Evolutionary conservation across 2,329 filamentous ascomycete species (phyloP), one percentile per base, ranked within the genome.

Genomic region (Neospermospora avenae): DNA sequence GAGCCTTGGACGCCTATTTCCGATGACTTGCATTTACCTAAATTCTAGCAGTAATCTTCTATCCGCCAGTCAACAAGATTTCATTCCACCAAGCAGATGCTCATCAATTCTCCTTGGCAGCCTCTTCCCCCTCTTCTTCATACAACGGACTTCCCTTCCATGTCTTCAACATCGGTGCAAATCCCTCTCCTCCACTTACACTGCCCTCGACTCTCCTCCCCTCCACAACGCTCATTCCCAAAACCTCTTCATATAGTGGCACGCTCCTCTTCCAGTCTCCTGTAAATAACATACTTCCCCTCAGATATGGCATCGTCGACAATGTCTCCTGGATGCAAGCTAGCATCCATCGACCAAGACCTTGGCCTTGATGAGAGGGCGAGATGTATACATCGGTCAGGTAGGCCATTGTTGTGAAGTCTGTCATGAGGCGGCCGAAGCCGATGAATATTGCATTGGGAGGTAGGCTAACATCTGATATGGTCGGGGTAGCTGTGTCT

Each of bases 301-400:
- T 77, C 69, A 91, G 76, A 64, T 81, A 74, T 0, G 84, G 80
- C 80, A 87, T 84, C 22, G 75, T 75, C 31, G 78, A 73, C 39
- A 84, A 71, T 2, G 82, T 72, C 65, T 88, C 84, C 61, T 83
- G 79, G 60, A 88, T 73, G 65, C 82, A 84, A 6, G 75, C 71
- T 72, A 89, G 80, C 69, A 90, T 74, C 85, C 85, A 90, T 51
- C 77, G 80, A 3, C 84, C 87, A 1, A 90, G 76, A 0, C 87
- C 87, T 4, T 77, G 74, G 2, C 81, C 79, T 69, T 87, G 85
- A 67, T 84, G 81, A 39, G 79, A 77, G 0, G 81, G 77, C 2
- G 82, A 72, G 22, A 90, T 77, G 70, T 86, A 90, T 34, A 89
- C 83, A 67, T 90, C 88, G 20, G 86, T 87, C 37, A 88, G 73